These are phyloP conservation scores for Acacia crassicarpa DNA, from an alignment of 306 rosid species.

Conservation along the genomic window DNA sequence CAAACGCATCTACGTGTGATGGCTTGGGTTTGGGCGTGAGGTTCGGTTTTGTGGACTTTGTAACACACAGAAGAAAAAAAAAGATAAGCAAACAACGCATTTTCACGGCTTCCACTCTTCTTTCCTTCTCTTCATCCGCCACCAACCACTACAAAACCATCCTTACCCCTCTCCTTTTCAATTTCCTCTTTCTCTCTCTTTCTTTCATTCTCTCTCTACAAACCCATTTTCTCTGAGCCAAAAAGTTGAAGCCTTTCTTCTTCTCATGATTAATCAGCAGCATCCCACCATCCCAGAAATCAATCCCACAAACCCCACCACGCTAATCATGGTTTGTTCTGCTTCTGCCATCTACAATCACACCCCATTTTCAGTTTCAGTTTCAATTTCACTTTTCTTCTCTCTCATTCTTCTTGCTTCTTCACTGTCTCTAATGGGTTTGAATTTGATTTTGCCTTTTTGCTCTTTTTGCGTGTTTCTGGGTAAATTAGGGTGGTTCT, in stretches of 20 bases:
- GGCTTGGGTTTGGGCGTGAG: constrained; percentile 47
- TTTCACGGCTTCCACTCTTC: constrained; percentile 7
- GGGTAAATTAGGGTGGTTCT: constrained; percentile 35
- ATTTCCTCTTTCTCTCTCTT: constrained; percentile 8
- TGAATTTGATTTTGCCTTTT: background rate
- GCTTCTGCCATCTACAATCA: background rate
- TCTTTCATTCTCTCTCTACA: constrained; percentile 12
- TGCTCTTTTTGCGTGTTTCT: constrained; percentile 7
- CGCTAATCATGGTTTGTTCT: constrained; percentile 52
- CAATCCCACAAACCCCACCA: constrained; percentile 29
- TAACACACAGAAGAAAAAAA: constrained; percentile 21
- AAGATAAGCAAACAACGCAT: constrained; percentile 31
- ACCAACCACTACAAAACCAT: constrained; percentile 53
- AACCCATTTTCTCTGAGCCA: background rate
- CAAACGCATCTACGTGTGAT: constrained; percentile 36
- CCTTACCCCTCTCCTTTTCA: background rate
- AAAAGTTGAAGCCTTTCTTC: constrained; percentile 7
- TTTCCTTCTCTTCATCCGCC: background rate
- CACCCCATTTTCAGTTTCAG: background rate
- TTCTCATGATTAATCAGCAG: constrained; percentile 29
- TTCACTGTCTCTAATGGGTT: background rate
- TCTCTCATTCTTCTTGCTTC: constrained; percentile 1
- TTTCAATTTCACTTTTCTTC: background rate
- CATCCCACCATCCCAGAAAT: constrained; percentile 27
- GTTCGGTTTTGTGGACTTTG: constrained; percentile 51